Percentiles rank a stretch among this genome's conserved stretches.
Conservation (phyloP, 371 early-diverging fungal genomes). For the Choanephora cucurbitarum region DNA sequence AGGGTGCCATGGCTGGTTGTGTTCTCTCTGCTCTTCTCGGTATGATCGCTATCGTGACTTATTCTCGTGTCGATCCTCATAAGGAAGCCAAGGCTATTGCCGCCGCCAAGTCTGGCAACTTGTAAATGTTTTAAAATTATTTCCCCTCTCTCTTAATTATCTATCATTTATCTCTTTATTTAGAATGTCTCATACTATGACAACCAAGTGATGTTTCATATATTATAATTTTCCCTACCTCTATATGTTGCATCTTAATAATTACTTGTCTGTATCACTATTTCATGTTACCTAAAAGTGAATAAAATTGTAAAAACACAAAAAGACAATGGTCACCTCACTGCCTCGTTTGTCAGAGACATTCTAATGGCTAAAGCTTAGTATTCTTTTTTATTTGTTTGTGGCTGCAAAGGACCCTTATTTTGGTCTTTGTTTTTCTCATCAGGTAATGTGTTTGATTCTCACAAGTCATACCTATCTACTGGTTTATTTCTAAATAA, state of each 20-base stretch:
- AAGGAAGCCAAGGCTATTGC: constrained; percentile 27
- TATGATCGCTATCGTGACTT: constrained; percentile 72
- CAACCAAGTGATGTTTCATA: background rate
- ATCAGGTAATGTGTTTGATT: background rate
- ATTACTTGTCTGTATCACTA: constrained; percentile 7
- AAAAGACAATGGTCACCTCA: no score
- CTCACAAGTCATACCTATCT: background rate
- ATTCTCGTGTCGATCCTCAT: constrained; percentile 39
- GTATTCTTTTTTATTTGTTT: no score
- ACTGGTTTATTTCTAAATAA: background rate
- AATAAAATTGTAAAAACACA: constrained; percentile 1
- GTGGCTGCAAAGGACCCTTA: no score
- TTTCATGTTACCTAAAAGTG: background rate
- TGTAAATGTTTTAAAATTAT: constrained; percentile 5
- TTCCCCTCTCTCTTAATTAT: background rate
- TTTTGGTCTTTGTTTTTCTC: background rate
- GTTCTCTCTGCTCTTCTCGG: constrained; percentile 70
- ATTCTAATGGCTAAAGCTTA: no score
- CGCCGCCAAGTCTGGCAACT: constrained; percentile 14
- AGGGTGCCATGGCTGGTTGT: constrained; percentile 67
- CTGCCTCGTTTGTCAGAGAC: no score
- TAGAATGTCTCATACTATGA: background rate
- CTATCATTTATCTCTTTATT: background rate
- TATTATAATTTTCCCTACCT: constrained; percentile 9
- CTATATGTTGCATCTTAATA: constrained; percentile 1